Conservation (phyloP, 495 filamentous ascomycete genomes). For the Trichoderma asperelloides region DNA sequence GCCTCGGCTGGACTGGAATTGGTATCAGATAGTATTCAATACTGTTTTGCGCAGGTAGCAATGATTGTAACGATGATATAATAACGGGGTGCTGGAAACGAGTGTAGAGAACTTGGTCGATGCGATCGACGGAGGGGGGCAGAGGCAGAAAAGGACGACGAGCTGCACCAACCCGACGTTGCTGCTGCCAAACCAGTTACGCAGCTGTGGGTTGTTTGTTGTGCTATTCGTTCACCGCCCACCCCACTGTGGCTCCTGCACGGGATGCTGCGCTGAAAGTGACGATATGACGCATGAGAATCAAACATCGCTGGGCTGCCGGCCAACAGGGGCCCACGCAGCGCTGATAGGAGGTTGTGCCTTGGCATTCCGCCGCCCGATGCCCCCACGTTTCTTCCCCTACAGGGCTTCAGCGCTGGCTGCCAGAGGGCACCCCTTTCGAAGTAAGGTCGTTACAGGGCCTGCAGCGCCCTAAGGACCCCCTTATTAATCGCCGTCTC, state of each 20-base stretch:
- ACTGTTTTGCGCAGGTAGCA: not conserved
- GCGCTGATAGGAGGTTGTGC: not conserved
- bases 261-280: not conserved
- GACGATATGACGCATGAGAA: conserved; percentile 4
- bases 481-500: not conserved
- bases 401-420: not conserved
- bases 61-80: not conserved
- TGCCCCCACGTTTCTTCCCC: not conserved
- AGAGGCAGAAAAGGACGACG: not conserved
- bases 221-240: conserved; percentile 2
- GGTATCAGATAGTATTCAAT: not conserved
- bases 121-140: not conserved
- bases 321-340: not conserved
- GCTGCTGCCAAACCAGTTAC: not conserved
- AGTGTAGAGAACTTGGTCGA: no score
- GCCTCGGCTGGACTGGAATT: not conserved
- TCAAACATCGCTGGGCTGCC: not conserved
- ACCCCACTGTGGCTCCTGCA: conserved; percentile 5
- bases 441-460: not conserved
- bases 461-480: not conserved
- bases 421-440: not conserved
- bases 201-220: conserved; percentile 4
- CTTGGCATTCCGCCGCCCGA: not conserved
- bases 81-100: not conserved
- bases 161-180: not conserved